Evolutionary conservation across 495 filamentous ascomycete species (phyloP), one percentile per base, ranked within the genome.

Genomic region (Hypoxylon lienhwacheense): DNA sequence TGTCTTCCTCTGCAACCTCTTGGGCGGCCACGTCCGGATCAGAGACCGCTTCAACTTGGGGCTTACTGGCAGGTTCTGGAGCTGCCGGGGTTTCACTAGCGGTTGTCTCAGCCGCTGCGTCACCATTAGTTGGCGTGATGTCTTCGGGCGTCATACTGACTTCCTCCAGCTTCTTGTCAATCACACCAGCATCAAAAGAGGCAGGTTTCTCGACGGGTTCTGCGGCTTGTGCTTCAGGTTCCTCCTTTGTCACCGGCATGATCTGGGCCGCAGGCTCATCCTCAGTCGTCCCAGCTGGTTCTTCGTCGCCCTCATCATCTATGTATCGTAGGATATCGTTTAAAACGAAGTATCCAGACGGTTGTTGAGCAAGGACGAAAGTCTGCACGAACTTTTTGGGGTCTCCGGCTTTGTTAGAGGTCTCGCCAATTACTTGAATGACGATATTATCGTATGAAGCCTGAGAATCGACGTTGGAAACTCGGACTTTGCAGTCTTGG

Each of bases 271-370:
- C 64, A 45, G 75, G 70, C 46, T 56, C 58, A 0, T 47, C 47
- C 35, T 52, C 47, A n/a, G 47, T 51, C 21, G 68, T 48, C 40
- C 76, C 78, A 34, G 73, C 70, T 5, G 71, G 60, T 37, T 77
- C 77, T 47, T 85, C 78, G 45, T 86, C 83, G 47, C 78, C 77
- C 52, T 93, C 89, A 48, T 95, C 92, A 28, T 84, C 81, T 51
- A 98, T 81, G 72, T 91, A 97, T 34, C 93, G 80, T 74, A 98
- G 90, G 68, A 98, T 96, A 55, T 98, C 93, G 67, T 98, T 98
- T 52, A 97, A 81, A 2, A 98, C 93, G 61, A 95, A 98, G 75
- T 97, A 98, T 41, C 93, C 93, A 34, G 92, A 96, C 20, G 89
- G 89, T 74, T 98, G 93, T 69, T 92, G 84, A 7, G 93, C 95